Evolutionary conservation across 805 yeast genomes (phyloP).

Genomic region (Jamesozyma jinghongensis): DNA sequence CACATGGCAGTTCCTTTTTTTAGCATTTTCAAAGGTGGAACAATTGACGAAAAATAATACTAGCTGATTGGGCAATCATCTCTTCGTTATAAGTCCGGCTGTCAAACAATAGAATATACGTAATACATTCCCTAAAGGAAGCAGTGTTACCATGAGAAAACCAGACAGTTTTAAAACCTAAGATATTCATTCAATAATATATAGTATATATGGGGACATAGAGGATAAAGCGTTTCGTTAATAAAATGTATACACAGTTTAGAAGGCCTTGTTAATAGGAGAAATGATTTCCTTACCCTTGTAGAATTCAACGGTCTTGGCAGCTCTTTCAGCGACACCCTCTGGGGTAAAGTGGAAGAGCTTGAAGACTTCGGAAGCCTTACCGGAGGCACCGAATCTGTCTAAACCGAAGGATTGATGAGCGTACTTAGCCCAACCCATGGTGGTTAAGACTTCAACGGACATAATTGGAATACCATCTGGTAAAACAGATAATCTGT

Average conservation of each 20-base stretch:
- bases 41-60: too few species aligned
- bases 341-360: conserved; percentile 85
- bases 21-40: too few species aligned
- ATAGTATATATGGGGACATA: background rate
- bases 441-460: conserved; percentile 84
- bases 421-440: conserved; percentile 91
- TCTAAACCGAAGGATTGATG: conserved; percentile 95
- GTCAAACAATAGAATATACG: too few species aligned
- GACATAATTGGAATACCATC: conserved; percentile 90
- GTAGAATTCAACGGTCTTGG: conserved; percentile 71
- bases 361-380: conserved; percentile 73
- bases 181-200: background rate
- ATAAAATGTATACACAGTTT: background rate
- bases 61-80: too few species aligned
- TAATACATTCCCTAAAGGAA: too few species aligned
- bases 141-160: too few species aligned
- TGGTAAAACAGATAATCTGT: conserved; percentile 81
- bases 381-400: conserved; percentile 96
- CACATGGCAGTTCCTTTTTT: too few species aligned
- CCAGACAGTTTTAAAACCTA: too few species aligned
- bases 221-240: background rate
- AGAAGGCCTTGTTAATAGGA: conserved; percentile 63
- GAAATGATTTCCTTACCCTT: conserved; percentile 63
- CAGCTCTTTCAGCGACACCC: conserved; percentile 82
- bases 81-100: too few species aligned